Base-by-base conservation (phyloP, 169 alveolate genomes). In the Plasmodium falciparum region DNA sequence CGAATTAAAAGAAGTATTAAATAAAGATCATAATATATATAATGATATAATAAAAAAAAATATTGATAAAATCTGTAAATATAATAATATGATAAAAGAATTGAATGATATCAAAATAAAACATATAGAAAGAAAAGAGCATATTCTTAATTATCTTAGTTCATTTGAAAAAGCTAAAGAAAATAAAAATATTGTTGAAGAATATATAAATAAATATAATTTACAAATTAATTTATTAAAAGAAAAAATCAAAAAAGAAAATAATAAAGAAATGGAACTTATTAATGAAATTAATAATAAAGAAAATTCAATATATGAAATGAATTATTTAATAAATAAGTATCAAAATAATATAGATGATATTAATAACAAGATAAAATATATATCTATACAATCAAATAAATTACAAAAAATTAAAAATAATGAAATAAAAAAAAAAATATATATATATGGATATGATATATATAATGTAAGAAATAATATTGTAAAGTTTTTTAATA, bases 61-160 rank as follows among this genome's bases (percentile, higher is more conserved):
- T 26, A 58, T 85, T 7, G 92, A 89, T 26, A 75, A 83, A 49
- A 72, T 94, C 6, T 59, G 88, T 11, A 80, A 74, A 43, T 66
- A 83, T 39, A 65, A 39, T 26, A 93, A 62, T 13, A 85, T 92
- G 73, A 74, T 94, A n/a, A 58, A 71, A 2, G 95, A 94, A 75
- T 80, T 71, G 29, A 50, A 61, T 45, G 52, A 15, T 12, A 26
- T 74, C 1, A 49, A 78, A 20, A 52, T 4, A 15, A 56, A 47
- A 13, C 70, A 65, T 88, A 22, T 66, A 17, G 26, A 50, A 2
- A 24, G 74, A n/a, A 67, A 17, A 49, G 70, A 83, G 2, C 65
- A 67, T 22, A 49, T 58, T 69, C 4, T 49, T 13, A 69, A 17
- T 17, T 69, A 83, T 83, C 8, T 83, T 12, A 83, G 47, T 20